Conservation (phyloP, 75 land plant genomes). For the Gnetum montanum region DNA sequence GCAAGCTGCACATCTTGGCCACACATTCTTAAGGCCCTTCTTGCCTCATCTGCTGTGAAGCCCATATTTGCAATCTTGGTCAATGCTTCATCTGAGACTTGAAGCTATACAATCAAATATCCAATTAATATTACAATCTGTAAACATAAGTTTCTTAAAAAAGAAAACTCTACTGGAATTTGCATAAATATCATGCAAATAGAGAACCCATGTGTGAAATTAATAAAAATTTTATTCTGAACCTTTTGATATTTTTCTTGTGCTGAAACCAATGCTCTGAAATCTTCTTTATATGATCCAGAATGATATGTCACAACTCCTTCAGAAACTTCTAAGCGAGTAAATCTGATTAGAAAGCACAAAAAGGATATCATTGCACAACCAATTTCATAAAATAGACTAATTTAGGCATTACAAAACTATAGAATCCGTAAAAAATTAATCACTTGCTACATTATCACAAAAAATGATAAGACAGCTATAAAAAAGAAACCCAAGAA, state of each 20-base stretch:
- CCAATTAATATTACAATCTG: not conserved
- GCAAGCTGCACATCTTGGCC: slow-evolving; percentile 70
- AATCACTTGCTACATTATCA: not conserved
- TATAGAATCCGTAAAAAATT: not conserved
- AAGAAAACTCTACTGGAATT: not conserved
- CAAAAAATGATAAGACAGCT: too few species aligned
- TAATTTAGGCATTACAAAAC: too few species aligned
- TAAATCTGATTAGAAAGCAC: slow-evolving; percentile 68
- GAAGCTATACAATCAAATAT: slow-evolving; percentile 40
- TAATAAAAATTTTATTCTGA: slow-evolving; percentile 1
- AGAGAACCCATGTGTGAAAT: not conserved
- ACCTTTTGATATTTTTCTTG: slow-evolving; percentile 42
- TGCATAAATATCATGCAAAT: not conserved
- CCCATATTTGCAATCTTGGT: slow-evolving; percentile 78
- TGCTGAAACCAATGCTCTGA: slow-evolving; percentile 53
- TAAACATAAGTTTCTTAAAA: not conserved
- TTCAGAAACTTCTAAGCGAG: slow-evolving; percentile 86
- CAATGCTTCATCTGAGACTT: slow-evolving; percentile 85
- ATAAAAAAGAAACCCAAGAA: too few species aligned
- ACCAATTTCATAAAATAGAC: too few species aligned
- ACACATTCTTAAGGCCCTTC: slow-evolving; percentile 74
- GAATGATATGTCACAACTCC: slow-evolving; percentile 87
- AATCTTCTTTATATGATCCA: slow-evolving; percentile 51
- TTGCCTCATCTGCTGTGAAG: slow-evolving; percentile 50
- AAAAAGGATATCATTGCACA: too few species aligned